Percentiles rank a stretch among this genome's conserved stretches.
Evolutionary conservation across 2,329 filamentous ascomycete species (phyloP).

Genomic region (Cytospora schulzeri): DNA sequence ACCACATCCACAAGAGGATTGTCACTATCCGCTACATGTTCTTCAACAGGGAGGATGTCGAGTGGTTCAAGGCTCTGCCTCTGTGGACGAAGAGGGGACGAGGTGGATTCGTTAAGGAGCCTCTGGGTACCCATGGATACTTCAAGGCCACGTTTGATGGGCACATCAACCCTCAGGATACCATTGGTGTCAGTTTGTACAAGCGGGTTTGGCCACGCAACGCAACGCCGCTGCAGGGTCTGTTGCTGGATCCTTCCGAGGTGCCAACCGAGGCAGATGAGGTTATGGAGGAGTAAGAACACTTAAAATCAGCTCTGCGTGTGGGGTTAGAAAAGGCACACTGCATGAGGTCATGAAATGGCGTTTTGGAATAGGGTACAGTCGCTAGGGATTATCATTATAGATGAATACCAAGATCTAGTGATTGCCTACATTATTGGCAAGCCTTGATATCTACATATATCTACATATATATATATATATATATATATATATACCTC

Average conservation of each 20-base stretch:
- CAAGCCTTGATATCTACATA: neutral
- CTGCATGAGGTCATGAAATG: slow-evolving; percentile 22
- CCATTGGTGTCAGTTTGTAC: slow-evolving; percentile 86
- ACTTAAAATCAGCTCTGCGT: slow-evolving; percentile 30
- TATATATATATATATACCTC: neutral
- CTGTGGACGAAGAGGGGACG: slow-evolving; percentile 91
- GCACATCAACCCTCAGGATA: slow-evolving; percentile 93
- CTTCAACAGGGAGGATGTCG: slow-evolving; percentile 92
- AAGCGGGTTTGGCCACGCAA: slow-evolving; percentile 82
- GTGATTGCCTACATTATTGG: neutral
- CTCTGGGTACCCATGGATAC: slow-evolving; percentile 95
- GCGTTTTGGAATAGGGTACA: slow-evolving; percentile 20
- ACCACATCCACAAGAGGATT: slow-evolving; percentile 97
- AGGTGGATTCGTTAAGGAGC: slow-evolving; percentile 90
- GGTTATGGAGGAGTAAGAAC: slow-evolving; percentile 45
- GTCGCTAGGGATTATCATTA: slow-evolving; percentile 16
- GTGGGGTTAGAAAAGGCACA: slow-evolving; percentile 4
- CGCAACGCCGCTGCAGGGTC: slow-evolving; percentile 52
- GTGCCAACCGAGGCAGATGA: slow-evolving; percentile 33
- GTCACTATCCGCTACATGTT: slow-evolving; percentile 99
- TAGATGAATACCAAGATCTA: slow-evolving; percentile 14
- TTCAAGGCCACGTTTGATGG: slow-evolving; percentile 99
- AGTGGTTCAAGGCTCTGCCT: slow-evolving; percentile 96
- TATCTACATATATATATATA: neutral
- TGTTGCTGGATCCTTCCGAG: slow-evolving; percentile 42